Conservation (phyloP, 768 basidiomycete species). For the Hypholoma fasciculare region DNA sequence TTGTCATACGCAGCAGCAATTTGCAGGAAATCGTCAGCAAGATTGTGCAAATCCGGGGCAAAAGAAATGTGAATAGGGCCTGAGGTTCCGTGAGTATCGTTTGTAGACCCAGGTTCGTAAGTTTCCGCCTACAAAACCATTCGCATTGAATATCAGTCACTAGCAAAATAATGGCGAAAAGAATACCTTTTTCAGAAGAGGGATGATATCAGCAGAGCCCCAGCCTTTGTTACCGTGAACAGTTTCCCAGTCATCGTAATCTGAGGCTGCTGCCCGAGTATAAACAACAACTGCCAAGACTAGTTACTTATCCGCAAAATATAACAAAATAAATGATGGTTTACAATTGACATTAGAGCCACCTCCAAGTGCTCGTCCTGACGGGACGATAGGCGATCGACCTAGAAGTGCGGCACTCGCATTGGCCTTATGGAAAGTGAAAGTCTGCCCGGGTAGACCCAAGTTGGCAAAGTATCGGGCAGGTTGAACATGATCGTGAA, state of each 20-base stretch:
- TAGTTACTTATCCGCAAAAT: background rate
- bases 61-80: slow-evolving; percentile 54
- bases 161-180: background rate
- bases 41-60: slow-evolving; percentile 35
- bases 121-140: slow-evolving; percentile 36
- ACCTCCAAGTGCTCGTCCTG: slow-evolving; percentile 58
- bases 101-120: slow-evolving; percentile 27
- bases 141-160: background rate
- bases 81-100: slow-evolving; percentile 45
- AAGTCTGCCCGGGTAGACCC: slow-evolving; percentile 34
- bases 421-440: slow-evolving; percentile 47
- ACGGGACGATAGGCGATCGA: slow-evolving; percentile 42
- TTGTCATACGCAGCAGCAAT: slow-evolving; percentile 49
- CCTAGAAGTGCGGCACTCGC: slow-evolving; percentile 39
- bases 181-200: slow-evolving; percentile 52
- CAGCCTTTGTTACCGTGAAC: slow-evolving; percentile 57
- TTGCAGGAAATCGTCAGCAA: slow-evolving; percentile 47
- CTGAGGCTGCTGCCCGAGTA: slow-evolving; percentile 58
- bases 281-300: slow-evolving; percentile 47
- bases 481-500: slow-evolving; percentile 52
- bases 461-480: slow-evolving; percentile 48
- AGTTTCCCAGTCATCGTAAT: slow-evolving; percentile 65
- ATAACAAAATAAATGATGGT: slow-evolving; percentile 9
- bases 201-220: slow-evolving; percentile 57
- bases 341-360: slow-evolving; percentile 64